phyloP scores from a whole-genome alignment of 208 protist species.

The Blechomonas ayalai region DNA sequence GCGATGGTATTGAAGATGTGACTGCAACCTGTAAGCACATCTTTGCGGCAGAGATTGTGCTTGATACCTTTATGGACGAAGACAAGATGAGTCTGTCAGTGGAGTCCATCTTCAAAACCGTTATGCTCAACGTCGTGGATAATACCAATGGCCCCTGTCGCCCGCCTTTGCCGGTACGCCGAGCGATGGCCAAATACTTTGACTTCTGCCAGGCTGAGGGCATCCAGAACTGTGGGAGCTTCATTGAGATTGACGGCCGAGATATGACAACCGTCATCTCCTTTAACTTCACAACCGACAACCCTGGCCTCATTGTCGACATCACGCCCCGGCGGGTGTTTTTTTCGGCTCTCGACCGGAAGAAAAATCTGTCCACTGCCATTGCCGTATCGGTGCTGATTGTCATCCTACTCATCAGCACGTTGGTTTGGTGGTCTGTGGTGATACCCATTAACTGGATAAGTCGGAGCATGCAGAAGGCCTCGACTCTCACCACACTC shows the following conservation, averaged over 20 bases:
- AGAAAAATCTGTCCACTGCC: constrained; percentile 5
- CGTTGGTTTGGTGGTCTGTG: constrained; percentile 15
- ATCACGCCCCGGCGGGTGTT: constrained; percentile 14
- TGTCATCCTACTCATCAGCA: constrained; percentile 6
- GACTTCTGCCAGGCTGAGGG: no score
- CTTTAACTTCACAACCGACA: constrained; percentile 1
- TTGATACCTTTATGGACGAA: no score
- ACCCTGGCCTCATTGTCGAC: constrained; percentile 18
- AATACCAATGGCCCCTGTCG: no score
- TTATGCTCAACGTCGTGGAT: no score
- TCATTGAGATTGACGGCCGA: neutral
- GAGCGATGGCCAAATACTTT: no score
- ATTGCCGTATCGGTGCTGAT: constrained; percentile 14
- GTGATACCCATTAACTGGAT: constrained; percentile 20
- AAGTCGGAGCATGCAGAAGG: constrained; percentile 16
- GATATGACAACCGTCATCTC: neutral
- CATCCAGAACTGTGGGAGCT: no score
- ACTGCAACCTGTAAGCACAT: no score
- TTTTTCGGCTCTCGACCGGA: constrained; percentile 1
- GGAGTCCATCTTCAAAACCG: no score
- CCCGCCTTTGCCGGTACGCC: no score
- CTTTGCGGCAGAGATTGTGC: no score
- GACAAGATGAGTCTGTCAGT: no score
- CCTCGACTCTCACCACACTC: constrained; percentile 9
- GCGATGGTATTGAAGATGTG: no score